Percentiles rank a stretch among this genome's conserved stretches.
Conservation (phyloP, 441 rosid genomes). For the Populus hybrid region DNA sequence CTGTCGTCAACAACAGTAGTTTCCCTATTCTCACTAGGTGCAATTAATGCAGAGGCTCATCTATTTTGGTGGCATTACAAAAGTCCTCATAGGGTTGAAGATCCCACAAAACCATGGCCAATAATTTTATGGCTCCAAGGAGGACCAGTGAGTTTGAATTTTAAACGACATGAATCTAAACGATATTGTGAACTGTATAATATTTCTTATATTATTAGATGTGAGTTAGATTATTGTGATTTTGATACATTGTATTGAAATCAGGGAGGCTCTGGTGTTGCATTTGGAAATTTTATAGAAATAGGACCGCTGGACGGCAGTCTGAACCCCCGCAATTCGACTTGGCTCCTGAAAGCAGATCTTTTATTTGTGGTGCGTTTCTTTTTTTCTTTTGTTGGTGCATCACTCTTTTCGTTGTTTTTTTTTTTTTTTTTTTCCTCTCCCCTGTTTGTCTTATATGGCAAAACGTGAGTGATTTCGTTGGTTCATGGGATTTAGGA, state of each 20-base stretch:
- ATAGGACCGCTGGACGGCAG: slow-evolving; percentile 23
- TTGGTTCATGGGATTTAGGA: slow-evolving; percentile 25
- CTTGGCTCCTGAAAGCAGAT: slow-evolving; percentile 47
- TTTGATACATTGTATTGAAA: not conserved
- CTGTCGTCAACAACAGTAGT: too few species aligned
- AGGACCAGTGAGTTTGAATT: slow-evolving; percentile 34
- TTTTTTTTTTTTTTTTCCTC: not conserved
- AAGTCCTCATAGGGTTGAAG: slow-evolving; percentile 36
- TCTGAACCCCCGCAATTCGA: slow-evolving; percentile 34
- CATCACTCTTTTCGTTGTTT: not conserved
- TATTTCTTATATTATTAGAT: too few species aligned
- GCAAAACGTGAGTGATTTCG: not conserved
- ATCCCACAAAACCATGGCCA: slow-evolving; percentile 41
- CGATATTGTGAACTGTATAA: too few species aligned
- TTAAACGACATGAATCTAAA: too few species aligned
- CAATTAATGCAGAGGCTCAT: slow-evolving; percentile 27
- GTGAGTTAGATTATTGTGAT: not conserved
- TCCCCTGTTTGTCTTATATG: not conserved
- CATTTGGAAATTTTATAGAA: not conserved
- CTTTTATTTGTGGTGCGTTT: slow-evolving; percentile 35
- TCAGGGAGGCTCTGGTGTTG: not conserved
- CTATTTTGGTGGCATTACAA: slow-evolving; percentile 45
- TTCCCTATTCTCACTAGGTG: not conserved
- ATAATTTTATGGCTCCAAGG: slow-evolving; percentile 41
- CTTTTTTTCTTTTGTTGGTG: not conserved